Percentiles rank a stretch among this genome's conserved stretches.
Conservation (phyloP, 2,329 filamentous ascomycete species). For the Arthrobotrys pseudoclavata region DNA sequence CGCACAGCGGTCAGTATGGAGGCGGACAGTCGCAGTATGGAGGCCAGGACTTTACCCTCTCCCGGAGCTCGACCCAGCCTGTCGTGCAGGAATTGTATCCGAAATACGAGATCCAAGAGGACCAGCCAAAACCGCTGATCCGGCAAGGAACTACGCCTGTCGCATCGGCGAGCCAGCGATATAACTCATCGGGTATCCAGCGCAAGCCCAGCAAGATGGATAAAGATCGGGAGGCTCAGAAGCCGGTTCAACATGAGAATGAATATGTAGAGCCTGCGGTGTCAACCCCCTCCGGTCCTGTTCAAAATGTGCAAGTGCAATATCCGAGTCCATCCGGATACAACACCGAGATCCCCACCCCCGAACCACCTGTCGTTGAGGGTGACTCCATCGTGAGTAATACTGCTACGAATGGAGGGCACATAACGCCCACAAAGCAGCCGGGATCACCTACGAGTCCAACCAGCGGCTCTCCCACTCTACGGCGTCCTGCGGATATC, state of each 20-base stretch:
- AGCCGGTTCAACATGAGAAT: conserved; percentile 13
- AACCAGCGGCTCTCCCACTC: conserved; percentile 26
- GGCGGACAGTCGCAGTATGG: conserved; percentile 4
- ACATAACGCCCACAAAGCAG: conserved; percentile 24
- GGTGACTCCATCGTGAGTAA: background rate
- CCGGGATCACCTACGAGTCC: conserved; percentile 33
- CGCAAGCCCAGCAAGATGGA: conserved; percentile 60
- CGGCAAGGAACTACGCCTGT: conserved; percentile 47
- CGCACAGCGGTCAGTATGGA: background rate
- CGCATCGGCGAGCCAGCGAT: conserved; percentile 25
- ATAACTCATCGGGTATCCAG: conserved; percentile 42
- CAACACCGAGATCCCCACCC: background rate
- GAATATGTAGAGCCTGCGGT: conserved; percentile 28
- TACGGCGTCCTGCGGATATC: conserved; percentile 47
- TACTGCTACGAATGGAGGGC: conserved; percentile 11
- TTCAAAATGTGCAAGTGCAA: conserved; percentile 2
- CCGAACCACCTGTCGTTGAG: background rate
- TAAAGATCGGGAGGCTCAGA: conserved; percentile 26
- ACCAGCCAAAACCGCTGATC: conserved; percentile 25
- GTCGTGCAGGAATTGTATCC: conserved; percentile 33
- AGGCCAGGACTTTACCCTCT: conserved; percentile 20
- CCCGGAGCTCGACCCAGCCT: conserved; percentile 50
- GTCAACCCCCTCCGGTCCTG: background rate
- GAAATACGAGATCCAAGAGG: conserved; percentile 27
- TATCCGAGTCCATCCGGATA: background rate